Conservation (phyloP, 768 basidiomycete species). For the Paxillus involutus region DNA sequence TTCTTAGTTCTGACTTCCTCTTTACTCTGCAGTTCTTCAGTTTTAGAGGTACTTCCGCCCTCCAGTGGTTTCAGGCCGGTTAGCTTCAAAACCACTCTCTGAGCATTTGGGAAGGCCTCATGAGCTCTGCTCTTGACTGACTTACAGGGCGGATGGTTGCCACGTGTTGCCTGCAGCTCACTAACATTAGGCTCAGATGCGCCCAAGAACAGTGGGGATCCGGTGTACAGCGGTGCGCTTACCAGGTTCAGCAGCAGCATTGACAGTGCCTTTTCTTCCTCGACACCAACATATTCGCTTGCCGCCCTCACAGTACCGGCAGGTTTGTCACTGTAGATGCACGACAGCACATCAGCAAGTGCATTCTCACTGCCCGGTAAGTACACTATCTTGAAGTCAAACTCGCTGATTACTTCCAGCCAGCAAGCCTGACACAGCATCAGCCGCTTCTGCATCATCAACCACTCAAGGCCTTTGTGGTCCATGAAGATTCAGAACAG, state of each 20-base stretch:
- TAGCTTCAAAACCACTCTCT: not conserved
- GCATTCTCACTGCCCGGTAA: constrained; percentile 25
- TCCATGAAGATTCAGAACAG: constrained; percentile 27
- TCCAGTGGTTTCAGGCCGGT: not conserved
- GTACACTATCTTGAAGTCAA: constrained; percentile 29
- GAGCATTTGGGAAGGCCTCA: not conserved
- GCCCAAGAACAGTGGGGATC: constrained; percentile 9
- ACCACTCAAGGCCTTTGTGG: constrained; percentile 24
- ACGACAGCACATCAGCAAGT: constrained; percentile 28
- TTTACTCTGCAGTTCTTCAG: not conserved
- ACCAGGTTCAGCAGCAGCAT: constrained; percentile 1
- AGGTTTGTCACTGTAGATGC: constrained; percentile 20
- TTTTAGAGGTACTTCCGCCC: not conserved
- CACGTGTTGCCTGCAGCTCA: no score
- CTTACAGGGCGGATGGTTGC: not conserved
- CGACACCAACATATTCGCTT: constrained; percentile 19
- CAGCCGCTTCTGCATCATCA: constrained; percentile 23
- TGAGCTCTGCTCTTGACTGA: not conserved
- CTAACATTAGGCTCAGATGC: no score
- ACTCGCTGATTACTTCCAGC: constrained; percentile 27
- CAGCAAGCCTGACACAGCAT: constrained; percentile 26
- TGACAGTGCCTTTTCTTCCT: constrained; percentile 12
- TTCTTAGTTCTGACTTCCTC: not conserved
- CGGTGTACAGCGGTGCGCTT: constrained; percentile 9
- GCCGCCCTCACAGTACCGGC: constrained; percentile 14